phyloP scores from a whole-genome alignment of 345 rosid species.

The Isatis tinctoria region DNA sequence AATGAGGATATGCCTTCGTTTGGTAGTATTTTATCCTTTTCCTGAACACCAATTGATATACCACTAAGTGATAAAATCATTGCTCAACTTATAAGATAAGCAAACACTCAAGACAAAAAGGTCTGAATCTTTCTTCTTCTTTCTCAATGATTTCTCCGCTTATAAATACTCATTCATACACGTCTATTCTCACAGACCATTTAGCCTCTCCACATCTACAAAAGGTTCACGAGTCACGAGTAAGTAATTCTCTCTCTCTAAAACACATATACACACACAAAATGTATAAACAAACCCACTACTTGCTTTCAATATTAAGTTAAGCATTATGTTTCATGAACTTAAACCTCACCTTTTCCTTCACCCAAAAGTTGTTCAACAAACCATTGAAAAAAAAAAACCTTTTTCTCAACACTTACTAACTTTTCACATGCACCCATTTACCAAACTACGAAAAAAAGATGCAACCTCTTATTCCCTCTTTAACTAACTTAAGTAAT shows the following conservation, averaged over 20 bases:
- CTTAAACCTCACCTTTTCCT: neutral
- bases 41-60: neutral
- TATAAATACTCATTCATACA: slow-evolving; percentile 25
- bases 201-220: slow-evolving; percentile 15
- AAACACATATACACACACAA: neutral
- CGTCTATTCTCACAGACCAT: slow-evolving; percentile 12
- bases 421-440: slow-evolving; percentile 10
- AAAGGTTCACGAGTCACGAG: slow-evolving; percentile 14
- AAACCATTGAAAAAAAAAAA: neutral
- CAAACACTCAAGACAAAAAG: slow-evolving; percentile 12
- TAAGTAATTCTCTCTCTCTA: slow-evolving; percentile 3
- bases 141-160: slow-evolving; percentile 8
- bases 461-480: neutral
- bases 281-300: neutral
- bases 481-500: neutral
- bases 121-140: neutral
- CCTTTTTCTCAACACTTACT: neutral
- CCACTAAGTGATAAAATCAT: slow-evolving; percentile 12
- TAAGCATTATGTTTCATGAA: neutral
- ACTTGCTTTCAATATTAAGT: neutral
- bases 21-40: too few relatives aligned
- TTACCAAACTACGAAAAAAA: neutral
- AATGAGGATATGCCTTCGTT: neutral
- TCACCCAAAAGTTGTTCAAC: slow-evolving; percentile 11
- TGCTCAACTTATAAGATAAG: neutral